These are phyloP conservation scores for Candida gorgasii DNA, from an alignment of 805 yeast species.

Conservation along the genomic window DNA sequence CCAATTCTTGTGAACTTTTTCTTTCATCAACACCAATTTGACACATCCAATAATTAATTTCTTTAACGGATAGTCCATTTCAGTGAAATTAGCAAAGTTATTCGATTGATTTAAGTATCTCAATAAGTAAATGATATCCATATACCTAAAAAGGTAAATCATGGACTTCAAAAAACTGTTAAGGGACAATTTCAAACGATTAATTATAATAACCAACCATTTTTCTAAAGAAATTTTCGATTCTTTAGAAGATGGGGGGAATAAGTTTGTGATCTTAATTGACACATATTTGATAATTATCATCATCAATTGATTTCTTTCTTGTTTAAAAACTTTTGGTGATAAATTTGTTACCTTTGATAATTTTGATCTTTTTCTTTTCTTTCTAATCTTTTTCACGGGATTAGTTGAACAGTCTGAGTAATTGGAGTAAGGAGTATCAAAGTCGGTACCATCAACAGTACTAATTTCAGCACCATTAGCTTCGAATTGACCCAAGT, in stretches of 20 bases:
- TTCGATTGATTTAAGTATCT: conserved; percentile 47
- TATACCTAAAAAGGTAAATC: conserved; percentile 45
- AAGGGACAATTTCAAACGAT: conserved; percentile 36
- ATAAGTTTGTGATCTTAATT: conserved; percentile 43
- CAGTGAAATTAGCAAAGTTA: conserved; percentile 43
- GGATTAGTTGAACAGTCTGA: neutral
- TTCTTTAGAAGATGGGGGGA: conserved; percentile 38
- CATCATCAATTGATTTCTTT: conserved; percentile 41
- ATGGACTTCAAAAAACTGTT: conserved; percentile 41
- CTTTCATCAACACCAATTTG: conserved; percentile 37
- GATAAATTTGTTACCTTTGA: conserved; percentile 11
- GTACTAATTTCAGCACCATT: too few relatives aligned
- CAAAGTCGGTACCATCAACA: conserved; percentile 1
- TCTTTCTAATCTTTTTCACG: neutral
- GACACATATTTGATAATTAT: conserved; percentile 44
- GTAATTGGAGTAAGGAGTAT: conserved; percentile 1
- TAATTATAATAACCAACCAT: conserved; percentile 37
- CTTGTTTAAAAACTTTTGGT: conserved; percentile 27
- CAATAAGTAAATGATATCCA: conserved; percentile 47
- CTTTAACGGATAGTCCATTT: conserved; percentile 43
- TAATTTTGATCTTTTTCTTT: conserved; percentile 5
- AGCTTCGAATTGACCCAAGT: too few relatives aligned
- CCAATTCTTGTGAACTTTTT: conserved; percentile 32
- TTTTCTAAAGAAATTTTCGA: conserved; percentile 40
- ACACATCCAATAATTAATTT: conserved; percentile 45